Conservation (phyloP, 345 rosid species). For the Citrus unshiu region DNA sequence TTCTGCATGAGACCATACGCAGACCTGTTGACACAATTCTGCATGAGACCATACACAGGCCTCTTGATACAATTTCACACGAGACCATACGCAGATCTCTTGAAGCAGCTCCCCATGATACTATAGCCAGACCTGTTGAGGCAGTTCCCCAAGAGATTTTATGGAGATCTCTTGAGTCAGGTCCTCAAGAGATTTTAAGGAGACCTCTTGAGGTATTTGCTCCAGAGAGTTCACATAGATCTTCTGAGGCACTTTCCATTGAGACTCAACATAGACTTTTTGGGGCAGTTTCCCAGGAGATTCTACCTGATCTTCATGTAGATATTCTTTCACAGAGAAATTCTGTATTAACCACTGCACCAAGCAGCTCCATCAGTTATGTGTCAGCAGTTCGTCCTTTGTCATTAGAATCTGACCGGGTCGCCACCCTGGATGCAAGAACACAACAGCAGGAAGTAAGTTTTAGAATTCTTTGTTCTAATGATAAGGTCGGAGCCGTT, state of each 20-base stretch:
- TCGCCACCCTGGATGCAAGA: slow-evolving; percentile 23
- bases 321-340: slow-evolving; percentile 33
- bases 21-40: slow-evolving; percentile 29
- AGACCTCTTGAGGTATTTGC: slow-evolving; percentile 6
- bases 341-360: slow-evolving; percentile 21
- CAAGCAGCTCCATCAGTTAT: slow-evolving; percentile 35
- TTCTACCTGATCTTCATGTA: slow-evolving; percentile 24
- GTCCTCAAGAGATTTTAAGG: slow-evolving; percentile 26
- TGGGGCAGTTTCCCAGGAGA: slow-evolving; percentile 25
- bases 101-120: slow-evolving; percentile 21
- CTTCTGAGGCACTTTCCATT: slow-evolving; percentile 16
- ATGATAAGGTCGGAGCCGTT: slow-evolving; percentile 76
- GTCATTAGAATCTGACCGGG: slow-evolving; percentile 43
- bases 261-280: slow-evolving; percentile 25
- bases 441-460: slow-evolving; percentile 45
- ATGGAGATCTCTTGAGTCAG: slow-evolving; percentile 26
- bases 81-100: slow-evolving; percentile 12
- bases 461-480: slow-evolving; percentile 73
- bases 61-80: neutral
- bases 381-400: slow-evolving; percentile 39
- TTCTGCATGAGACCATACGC: slow-evolving; percentile 5
- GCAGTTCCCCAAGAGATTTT: slow-evolving; percentile 17
- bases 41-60: slow-evolving; percentile 21
- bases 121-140: slow-evolving; percentile 20
- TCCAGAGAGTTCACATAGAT: slow-evolving; percentile 10